Conservation (phyloP, 805 yeast species). For the Starmerella potacharoeniae region DNA sequence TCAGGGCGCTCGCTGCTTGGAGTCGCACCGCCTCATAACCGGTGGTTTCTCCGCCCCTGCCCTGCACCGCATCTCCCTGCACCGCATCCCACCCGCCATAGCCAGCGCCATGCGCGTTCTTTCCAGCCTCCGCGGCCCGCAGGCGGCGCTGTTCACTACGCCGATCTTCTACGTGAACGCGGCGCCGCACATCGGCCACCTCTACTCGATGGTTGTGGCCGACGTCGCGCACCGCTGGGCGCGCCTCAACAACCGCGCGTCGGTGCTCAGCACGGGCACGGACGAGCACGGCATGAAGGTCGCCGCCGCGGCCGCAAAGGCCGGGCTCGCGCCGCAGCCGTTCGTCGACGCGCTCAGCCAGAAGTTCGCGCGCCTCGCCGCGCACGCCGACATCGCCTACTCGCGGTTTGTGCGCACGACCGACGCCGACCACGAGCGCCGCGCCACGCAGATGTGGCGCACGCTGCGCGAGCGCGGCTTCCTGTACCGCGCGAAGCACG, state of each 20-base stretch:
- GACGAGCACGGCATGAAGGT: constrained; percentile 96
- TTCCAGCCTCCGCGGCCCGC: neutral
- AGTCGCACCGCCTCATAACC: too few relatives aligned
- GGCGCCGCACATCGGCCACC: constrained; percentile 85
- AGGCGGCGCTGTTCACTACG: constrained; percentile 39
- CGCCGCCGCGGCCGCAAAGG: constrained; percentile 64
- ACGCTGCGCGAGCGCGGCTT: constrained; percentile 45
- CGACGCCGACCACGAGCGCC: constrained; percentile 58
- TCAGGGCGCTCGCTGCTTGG: too few relatives aligned
- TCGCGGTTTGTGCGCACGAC: constrained; percentile 87
- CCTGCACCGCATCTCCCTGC: too few relatives aligned
- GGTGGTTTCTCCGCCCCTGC: too few relatives aligned
- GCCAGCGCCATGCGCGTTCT: neutral
- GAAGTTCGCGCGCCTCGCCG: constrained; percentile 55
- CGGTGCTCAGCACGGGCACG: constrained; percentile 75
- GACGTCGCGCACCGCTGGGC: constrained; percentile 75
- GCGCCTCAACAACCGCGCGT: constrained; percentile 33
- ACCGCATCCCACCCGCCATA: neutral
- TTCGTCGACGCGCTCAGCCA: constrained; percentile 63
- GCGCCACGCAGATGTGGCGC: constrained; percentile 64
- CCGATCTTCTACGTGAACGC: constrained; percentile 97
- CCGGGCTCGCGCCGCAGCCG: constrained; percentile 43
- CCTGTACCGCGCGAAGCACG: constrained; percentile 72
- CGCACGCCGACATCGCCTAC: constrained; percentile 43
- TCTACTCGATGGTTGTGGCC: constrained; percentile 73